Evolutionary conservation across 352 stramenopile species (phyloP), one percentile per base, ranked within the genome.

Genomic region (Saprolegnia diclina): DNA sequence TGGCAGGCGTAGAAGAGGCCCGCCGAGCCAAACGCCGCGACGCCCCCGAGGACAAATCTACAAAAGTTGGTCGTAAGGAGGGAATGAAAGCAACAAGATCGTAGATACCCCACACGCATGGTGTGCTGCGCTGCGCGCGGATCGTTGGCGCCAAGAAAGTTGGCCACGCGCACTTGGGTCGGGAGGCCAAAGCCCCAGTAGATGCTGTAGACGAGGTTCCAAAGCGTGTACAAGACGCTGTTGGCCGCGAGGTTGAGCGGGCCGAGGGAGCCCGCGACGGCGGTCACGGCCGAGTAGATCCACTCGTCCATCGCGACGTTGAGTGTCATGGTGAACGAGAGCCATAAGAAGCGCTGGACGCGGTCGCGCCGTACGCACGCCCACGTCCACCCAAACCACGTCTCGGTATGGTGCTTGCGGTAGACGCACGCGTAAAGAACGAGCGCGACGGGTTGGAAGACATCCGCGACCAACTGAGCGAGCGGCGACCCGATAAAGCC

Each of bases 221-320:
- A 69, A 19, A 69, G 63, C 32, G 54, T 69, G 21, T 69, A 69
- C 7, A 69, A 38, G 2, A 69, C 37, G 46, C 63, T 90, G 77
- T 91, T 92, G 19, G 83, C 86, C 0, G 86, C 86, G 11, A 94
- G 64, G 46, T 89, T 80, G 57, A 80, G 72, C n/a, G 63, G 54
- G 1, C 63, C 63, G 38, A 69, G 50, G 38, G 22, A 69, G 32
- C 63, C 46, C 6, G 63, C 63, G 50, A 69, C 52, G 18, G 46
- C 63, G 9, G 63, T 69, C 16, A 69, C 38, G 3, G 54, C 63
- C 21, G 63, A 69, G 40, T 69, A 69, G 63, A 69, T 69, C 63
- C 63, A 69, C 29, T 69, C 63, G 53, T 69, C 63, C 63, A 69
- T 61, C 6, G 63, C 63, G 1, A 69, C 63, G 40, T 69, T 69